phyloP scores from a whole-genome alignment of 129 eudicot genomes.

The Kitagawia praeruptora region DNA sequence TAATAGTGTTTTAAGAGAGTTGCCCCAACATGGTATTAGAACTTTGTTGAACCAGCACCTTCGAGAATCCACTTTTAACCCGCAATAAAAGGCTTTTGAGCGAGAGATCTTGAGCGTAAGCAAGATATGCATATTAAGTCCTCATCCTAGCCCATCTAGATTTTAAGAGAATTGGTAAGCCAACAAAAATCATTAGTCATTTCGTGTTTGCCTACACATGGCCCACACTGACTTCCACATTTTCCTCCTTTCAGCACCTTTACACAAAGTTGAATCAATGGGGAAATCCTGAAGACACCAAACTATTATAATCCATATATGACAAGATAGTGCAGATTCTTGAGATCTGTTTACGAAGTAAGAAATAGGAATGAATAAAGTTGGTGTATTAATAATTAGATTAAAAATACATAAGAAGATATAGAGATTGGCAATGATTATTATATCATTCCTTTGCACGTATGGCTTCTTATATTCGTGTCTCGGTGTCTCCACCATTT shows the following conservation, averaged over 20 bases:
- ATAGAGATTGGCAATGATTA: neutral
- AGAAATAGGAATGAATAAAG: neutral
- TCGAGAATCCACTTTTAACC: neutral
- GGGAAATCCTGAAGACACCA: neutral
- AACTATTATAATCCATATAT: neutral
- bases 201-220: neutral
- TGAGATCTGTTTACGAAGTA: conserved; percentile 4
- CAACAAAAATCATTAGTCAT: neutral
- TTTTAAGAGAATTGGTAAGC: neutral
- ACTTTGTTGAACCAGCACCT: neutral
- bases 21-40: neutral
- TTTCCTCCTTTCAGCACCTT: neutral
- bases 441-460: neutral
- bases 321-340: conserved; percentile 7
- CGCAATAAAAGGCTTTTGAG: neutral
- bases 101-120: neutral
- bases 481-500: neutral
- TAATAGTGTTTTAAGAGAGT: neutral
- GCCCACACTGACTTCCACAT: neutral
- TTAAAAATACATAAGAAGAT: neutral
- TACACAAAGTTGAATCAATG: neutral
- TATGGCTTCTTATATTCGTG: neutral
- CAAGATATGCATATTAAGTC: neutral
- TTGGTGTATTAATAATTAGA: neutral
- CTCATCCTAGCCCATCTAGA: neutral